phyloP scores from a whole-genome alignment of 441 rosid genomes.

The Eruca vesicaria region DNA sequence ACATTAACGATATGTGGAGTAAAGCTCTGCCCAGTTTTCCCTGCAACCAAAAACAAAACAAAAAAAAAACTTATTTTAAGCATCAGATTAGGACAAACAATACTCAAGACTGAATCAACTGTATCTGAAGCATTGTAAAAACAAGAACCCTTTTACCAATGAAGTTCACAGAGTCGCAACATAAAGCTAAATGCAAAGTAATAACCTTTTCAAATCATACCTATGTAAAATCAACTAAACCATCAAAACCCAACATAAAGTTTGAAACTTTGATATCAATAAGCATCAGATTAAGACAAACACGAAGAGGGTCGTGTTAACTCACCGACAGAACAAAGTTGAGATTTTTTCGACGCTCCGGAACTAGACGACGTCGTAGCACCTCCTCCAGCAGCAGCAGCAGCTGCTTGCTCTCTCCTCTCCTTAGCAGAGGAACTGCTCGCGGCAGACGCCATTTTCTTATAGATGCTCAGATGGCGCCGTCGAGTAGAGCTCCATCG shows the following conservation, averaged over 20 bases:
- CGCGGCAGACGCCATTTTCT: slow-evolving; percentile 62
- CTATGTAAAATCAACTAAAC: not conserved
- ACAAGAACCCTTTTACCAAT: not conserved
- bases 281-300: too few relatives aligned
- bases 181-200: not conserved
- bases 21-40: slow-evolving; percentile 80
- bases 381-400: slow-evolving; percentile 34
- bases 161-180: not conserved
- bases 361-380: slow-evolving; percentile 40
- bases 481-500: too few relatives aligned
- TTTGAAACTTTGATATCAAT: not conserved
- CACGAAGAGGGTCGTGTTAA: slow-evolving; percentile 10
- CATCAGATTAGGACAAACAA: too few relatives aligned
- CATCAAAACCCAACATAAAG: not conserved
- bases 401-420: slow-evolving; percentile 41
- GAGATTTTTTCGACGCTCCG: slow-evolving; percentile 51
- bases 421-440: slow-evolving; percentile 40
- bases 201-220: slow-evolving; percentile 1
- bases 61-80: not conserved
- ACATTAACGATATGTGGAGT: slow-evolving; percentile 77
- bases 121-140: too few relatives aligned
- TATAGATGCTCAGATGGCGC: slow-evolving; percentile 19
- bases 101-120: too few relatives aligned
- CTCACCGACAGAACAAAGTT: slow-evolving; percentile 53
- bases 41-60: slow-evolving; percentile 37